phyloP scores from a whole-genome alignment of 75 land plant species.

The Sequoiadendron giganteum region DNA sequence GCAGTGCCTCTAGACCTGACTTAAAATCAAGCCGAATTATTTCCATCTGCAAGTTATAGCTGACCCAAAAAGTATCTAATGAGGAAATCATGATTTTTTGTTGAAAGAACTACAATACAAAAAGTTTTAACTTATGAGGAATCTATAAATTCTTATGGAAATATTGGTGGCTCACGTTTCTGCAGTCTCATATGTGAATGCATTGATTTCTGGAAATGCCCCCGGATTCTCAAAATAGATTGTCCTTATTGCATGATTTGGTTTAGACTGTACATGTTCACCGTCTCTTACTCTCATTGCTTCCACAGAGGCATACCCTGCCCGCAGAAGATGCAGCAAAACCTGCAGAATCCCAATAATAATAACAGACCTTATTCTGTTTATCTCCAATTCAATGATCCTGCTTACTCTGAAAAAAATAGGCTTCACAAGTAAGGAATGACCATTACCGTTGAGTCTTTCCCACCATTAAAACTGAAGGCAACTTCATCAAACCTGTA shows the following conservation, averaged over 20 bases:
- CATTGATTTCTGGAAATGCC: slow-evolving; percentile 87
- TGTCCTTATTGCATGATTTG: slow-evolving; percentile 60
- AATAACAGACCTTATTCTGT: not conserved
- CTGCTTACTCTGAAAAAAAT: not conserved
- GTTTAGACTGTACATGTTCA: slow-evolving; percentile 9
- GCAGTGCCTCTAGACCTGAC: slow-evolving; percentile 75
- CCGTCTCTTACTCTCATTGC: slow-evolving; percentile 17
- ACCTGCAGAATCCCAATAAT: slow-evolving; percentile 43
- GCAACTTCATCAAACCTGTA: slow-evolving; percentile 86
- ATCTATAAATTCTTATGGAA: slow-evolving; percentile 1
- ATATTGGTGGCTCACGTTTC: slow-evolving; percentile 41
- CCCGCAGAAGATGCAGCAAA: slow-evolving; percentile 86
- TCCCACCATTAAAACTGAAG: slow-evolving; percentile 97
- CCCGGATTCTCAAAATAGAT: slow-evolving; percentile 90
- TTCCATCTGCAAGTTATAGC: slow-evolving; percentile 82
- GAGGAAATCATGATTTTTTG: not conserved
- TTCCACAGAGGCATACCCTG: slow-evolving; percentile 73
- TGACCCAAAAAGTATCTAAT: slow-evolving; percentile 22
- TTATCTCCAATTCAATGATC: not conserved
- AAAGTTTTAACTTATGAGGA: not conserved
- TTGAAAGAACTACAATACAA: not conserved
- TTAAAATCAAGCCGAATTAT: slow-evolving; percentile 84
- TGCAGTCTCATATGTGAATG: slow-evolving; percentile 89
- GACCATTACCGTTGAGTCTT: slow-evolving; percentile 84
- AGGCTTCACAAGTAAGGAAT: slow-evolving; percentile 1